Evolutionary conservation across 257 asterid species (phyloP).

Genomic region (Knoxia roxburghii): DNA sequence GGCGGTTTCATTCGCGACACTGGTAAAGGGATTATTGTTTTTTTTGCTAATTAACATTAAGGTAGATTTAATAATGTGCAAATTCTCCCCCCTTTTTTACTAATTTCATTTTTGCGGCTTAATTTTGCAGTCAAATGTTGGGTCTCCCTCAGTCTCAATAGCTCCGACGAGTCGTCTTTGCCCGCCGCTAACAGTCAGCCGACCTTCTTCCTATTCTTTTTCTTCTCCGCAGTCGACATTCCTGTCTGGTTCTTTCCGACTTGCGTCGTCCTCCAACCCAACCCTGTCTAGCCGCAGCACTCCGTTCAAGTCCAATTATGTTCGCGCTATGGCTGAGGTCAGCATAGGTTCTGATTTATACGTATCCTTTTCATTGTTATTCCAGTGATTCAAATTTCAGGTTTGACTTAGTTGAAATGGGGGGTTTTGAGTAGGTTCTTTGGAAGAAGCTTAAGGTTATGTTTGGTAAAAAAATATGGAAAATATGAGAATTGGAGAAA

Average conservation of each 20-base stretch:
- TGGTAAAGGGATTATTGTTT: constrained; percentile 19
- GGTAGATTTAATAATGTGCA: too few relatives aligned
- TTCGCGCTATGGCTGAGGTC: constrained; percentile 75
- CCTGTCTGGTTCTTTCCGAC: constrained; percentile 44
- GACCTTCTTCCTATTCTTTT: constrained; percentile 24
- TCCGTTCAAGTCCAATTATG: constrained; percentile 23
- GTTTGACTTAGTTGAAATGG: neutral
- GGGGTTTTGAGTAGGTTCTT: neutral
- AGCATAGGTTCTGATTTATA: neutral
- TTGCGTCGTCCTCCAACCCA: constrained; percentile 22
- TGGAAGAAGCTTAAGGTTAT: too few relatives aligned
- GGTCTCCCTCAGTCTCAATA: constrained; percentile 38
- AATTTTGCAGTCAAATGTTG: constrained; percentile 47
- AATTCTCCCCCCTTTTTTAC: too few relatives aligned
- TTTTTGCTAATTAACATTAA: constrained; percentile 5
- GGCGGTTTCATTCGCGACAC: constrained; percentile 61
- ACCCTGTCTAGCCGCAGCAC: constrained; percentile 22
- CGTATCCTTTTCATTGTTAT: neutral
- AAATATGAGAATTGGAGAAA: too few relatives aligned
- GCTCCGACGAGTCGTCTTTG: constrained; percentile 30
- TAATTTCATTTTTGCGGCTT: neutral
- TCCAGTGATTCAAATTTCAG: constrained; percentile 1
- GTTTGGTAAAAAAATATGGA: too few relatives aligned
- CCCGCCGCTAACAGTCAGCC: constrained; percentile 18
- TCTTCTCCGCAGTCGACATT: constrained; percentile 35